phyloP scores from a whole-genome alignment of 2,329 filamentous ascomycete species.

The Bisporella sp. region DNA sequence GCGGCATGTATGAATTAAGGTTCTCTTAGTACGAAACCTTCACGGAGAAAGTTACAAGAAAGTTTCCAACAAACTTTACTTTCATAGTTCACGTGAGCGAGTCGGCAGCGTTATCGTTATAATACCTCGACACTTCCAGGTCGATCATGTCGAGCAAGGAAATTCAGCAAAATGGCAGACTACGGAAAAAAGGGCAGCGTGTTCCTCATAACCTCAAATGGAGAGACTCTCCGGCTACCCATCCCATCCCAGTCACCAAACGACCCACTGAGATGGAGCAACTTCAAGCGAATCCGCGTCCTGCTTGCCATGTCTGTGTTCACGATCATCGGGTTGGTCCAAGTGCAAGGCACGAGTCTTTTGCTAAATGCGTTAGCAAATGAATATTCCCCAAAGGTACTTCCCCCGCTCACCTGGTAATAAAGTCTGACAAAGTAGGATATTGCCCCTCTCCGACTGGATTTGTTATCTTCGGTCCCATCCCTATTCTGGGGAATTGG shows the following conservation, averaged over 20 bases:
- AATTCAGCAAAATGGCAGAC: too few relatives aligned
- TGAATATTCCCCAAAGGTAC: conserved; percentile 3
- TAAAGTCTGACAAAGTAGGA: conserved; percentile 4
- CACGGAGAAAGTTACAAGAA: too few relatives aligned
- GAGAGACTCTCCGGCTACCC: conserved; percentile 10
- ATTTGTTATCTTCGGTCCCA: conserved; percentile 5
- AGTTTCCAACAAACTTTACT: too few relatives aligned
- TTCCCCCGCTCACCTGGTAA: not conserved
- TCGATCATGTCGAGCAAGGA: too few relatives aligned
- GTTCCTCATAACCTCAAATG: conserved; percentile 11
- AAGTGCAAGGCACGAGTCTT: conserved; percentile 8
- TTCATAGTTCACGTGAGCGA: too few relatives aligned
- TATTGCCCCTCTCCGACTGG: conserved; percentile 6
- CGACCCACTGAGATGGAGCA: conserved; percentile 14
- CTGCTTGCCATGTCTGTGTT: conserved; percentile 6
- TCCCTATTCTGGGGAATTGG: conserved; percentile 25
- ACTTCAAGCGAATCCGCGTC: conserved; percentile 7
- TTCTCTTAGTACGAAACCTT: too few relatives aligned
- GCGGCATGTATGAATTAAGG: too few relatives aligned
- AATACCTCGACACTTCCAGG: too few relatives aligned
- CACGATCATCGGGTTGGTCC: conserved; percentile 1
- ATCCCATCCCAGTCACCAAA: conserved; percentile 7
- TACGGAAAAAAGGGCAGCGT: conserved; percentile 5
- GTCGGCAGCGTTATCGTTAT: too few relatives aligned
- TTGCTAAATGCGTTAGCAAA: conserved; percentile 2